Percentiles rank a stretch among this genome's conserved stretches.
Conservation (phyloP, 148 eudicot species). For the Fagopyrum homotropicum region DNA sequence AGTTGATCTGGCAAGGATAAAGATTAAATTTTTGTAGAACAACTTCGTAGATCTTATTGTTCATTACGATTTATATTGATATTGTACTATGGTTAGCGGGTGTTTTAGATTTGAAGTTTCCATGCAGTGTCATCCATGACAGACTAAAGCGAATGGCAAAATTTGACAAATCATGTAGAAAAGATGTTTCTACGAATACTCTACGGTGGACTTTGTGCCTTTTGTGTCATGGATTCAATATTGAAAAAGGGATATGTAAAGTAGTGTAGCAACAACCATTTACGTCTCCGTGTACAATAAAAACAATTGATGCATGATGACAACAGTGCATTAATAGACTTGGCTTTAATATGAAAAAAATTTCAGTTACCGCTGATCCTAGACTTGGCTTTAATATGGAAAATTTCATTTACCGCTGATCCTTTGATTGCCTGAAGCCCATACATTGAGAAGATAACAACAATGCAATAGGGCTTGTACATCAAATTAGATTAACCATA, state of each 20-base stretch:
- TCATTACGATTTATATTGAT: not conserved
- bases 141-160: not conserved
- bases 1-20: not conserved
- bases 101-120: not conserved
- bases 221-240: not conserved
- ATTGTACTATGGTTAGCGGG: not conserved
- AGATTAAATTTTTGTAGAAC: not conserved
- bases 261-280: not conserved
- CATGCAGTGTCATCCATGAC: not conserved
- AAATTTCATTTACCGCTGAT: not conserved
- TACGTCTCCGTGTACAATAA: not conserved
- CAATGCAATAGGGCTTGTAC: not conserved
- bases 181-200: not conserved
- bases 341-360: not conserved
- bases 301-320: not conserved
- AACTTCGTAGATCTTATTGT: not conserved
- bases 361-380: not conserved
- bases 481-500: not conserved
- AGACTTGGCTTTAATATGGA: not conserved
- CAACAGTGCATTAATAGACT: not conserved
- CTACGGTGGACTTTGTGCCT: not conserved
- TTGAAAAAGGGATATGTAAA: not conserved
- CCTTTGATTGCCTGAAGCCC: not conserved
- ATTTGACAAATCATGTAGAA: not conserved
- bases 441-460: not conserved